These are phyloP conservation scores for Eucalyptus pumila DNA, from an alignment of 345 rosid genomes.

Conservation along the genomic window DNA sequence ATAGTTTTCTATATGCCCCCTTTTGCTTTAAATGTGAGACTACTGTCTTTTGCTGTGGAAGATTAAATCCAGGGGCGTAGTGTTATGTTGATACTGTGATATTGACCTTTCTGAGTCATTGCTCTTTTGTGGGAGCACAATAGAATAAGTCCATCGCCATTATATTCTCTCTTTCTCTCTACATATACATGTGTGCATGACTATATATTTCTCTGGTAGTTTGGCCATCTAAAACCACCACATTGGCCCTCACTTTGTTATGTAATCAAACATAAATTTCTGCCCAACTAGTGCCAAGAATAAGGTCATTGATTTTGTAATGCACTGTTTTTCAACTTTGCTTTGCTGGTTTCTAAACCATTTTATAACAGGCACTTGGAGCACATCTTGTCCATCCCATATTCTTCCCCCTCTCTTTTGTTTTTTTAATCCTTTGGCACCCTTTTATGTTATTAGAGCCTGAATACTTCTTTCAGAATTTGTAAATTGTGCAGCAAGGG, in stretches of 20 bases:
- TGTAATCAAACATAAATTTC: background rate
- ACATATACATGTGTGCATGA: background rate
- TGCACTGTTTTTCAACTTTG: background rate
- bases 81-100: background rate
- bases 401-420: background rate
- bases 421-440: background rate
- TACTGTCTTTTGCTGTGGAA: background rate
- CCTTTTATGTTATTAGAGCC: background rate
- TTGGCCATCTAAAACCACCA: background rate
- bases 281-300: background rate
- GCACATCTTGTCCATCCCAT: background rate
- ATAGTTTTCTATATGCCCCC: background rate
- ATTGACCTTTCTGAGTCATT: background rate
- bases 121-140: background rate
- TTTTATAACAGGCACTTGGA: background rate
- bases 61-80: background rate
- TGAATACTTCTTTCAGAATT: background rate
- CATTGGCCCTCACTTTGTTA: background rate
- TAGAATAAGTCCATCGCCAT: background rate
- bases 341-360: background rate
- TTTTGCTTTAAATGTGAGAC: background rate
- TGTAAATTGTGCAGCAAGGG: background rate
- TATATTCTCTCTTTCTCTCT: background rate
- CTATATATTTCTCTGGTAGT: background rate
- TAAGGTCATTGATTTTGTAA: background rate